Percentiles rank a stretch among this genome's conserved stretches.
Conservation (phyloP, 1,284 basidiomycete genomes). For the Ceratobasidium sp. region DNA sequence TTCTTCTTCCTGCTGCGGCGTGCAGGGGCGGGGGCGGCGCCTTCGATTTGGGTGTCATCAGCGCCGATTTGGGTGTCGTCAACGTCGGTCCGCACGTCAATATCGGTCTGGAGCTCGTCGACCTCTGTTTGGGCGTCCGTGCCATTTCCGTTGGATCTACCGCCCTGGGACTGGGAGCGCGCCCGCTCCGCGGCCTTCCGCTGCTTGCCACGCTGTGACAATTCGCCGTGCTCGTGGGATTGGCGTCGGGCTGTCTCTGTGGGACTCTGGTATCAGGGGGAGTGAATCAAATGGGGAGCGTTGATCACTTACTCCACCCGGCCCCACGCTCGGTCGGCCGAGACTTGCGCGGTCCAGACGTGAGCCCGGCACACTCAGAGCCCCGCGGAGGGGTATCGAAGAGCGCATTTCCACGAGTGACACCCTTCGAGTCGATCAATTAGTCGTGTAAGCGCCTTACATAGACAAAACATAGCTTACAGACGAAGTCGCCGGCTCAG, state of each 20-base stretch:
- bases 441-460: neutral
- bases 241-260: neutral
- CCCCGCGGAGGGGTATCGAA: slow-evolving; percentile 7
- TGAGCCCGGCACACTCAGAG: neutral
- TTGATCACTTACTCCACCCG: neutral
- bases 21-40: neutral
- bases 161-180: neutral
- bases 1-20: neutral
- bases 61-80: neutral
- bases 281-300: neutral
- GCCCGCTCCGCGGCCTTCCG: neutral
- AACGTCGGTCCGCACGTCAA: neutral
- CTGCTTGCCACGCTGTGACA: neutral
- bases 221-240: neutral
- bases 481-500: slow-evolving; percentile 4
- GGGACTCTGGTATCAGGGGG: neutral
- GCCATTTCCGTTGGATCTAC: neutral
- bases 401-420: neutral
- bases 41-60: neutral
- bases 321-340: neutral
- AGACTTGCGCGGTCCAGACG: neutral
- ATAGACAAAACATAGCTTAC: neutral
- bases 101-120: neutral
- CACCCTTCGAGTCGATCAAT: neutral
- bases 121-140: too few relatives aligned